Evolutionary conservation across 2,329 filamentous ascomycete species (phyloP), one percentile per base, ranked within the genome.

Genomic region (Pseudopithomyces chartarum): DNA sequence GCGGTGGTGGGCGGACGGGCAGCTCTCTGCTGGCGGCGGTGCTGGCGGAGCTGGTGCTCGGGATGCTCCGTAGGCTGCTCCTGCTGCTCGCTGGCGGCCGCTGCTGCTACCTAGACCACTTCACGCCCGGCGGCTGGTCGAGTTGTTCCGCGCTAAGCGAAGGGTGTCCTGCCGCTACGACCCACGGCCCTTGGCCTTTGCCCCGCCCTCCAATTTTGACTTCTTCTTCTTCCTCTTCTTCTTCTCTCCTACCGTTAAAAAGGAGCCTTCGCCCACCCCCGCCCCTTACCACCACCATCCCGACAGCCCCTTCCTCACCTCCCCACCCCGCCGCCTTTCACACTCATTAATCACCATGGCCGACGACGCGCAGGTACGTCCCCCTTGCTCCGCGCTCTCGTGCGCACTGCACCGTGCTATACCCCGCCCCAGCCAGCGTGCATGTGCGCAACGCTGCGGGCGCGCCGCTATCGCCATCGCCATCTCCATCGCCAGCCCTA

Each of bases 361-460:
- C 78, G 85, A 87, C 78, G 86, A 88, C 74, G 83, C 84, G 69
- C 84, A 86, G 83, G 86, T 88, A 84, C 73, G 84, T 77, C 55
- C 56, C 56, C 46, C 43, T 59, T 51, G 44, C 26, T 34, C 43
- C 58, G 33, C 19, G 63, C 63, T 58, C 58, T 50, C 60, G 62
- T 67, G 63, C 65, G 63, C 63, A 56, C 59, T 52, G 59, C 26
- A 29, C 26, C 26, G 26, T 29, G 26, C 26, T 4, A 8, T 74
- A 74, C 75, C 73, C 75, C 74, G 72, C 74, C 73, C 73, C 68
- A 63, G 66, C 64, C 59, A 68, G 67, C 66, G 55, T 64, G 59
- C 64, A 66, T 63, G 67, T 65, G 61, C 71, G 67, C 68, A 61
- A 71, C 68, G 69, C 69, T 67, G 65, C 62, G 66, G 60, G 57